Conservation (phyloP, 805 yeast genomes). For the Clavispora vitiphila region DNA sequence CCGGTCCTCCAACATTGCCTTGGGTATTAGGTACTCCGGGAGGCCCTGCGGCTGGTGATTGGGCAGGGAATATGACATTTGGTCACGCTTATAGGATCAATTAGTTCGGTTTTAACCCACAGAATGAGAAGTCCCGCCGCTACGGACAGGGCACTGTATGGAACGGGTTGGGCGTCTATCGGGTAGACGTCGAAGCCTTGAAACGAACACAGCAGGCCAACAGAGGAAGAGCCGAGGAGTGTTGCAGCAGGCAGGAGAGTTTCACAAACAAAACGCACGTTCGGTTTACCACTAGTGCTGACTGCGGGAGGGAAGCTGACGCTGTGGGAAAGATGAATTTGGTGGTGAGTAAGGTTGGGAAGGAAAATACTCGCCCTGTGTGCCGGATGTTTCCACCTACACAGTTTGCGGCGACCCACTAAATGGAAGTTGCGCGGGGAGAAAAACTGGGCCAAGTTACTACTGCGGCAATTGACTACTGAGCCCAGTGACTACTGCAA, state of each 20-base stretch:
- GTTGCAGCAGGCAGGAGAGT: neutral
- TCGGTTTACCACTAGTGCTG: neutral
- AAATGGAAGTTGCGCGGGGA: too few species aligned
- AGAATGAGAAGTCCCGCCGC: neutral
- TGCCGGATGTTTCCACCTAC: neutral
- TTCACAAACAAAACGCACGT: neutral
- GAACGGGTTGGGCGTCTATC: neutral
- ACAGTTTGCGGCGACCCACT: neutral
- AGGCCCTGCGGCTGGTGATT: conserved; percentile 19
- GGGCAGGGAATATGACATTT: neutral
- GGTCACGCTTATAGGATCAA: neutral
- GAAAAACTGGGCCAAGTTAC: too few species aligned
- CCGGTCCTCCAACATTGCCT: conserved; percentile 14
- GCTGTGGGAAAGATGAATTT: neutral
- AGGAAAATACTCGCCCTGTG: neutral
- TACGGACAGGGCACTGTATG: neutral
- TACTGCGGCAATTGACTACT: too few species aligned
- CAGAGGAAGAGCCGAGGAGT: neutral
- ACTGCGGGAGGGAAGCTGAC: neutral
- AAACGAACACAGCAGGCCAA: neutral
- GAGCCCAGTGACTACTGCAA: too few species aligned
- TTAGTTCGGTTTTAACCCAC: neutral
- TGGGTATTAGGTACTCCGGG: conserved; percentile 24
- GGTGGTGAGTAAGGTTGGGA: neutral
- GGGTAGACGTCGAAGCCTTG: neutral